These are phyloP conservation scores for Colletotrichum sp. DNA, from an alignment of 2,329 filamentous ascomycete genomes.

Conservation along the genomic window DNA sequence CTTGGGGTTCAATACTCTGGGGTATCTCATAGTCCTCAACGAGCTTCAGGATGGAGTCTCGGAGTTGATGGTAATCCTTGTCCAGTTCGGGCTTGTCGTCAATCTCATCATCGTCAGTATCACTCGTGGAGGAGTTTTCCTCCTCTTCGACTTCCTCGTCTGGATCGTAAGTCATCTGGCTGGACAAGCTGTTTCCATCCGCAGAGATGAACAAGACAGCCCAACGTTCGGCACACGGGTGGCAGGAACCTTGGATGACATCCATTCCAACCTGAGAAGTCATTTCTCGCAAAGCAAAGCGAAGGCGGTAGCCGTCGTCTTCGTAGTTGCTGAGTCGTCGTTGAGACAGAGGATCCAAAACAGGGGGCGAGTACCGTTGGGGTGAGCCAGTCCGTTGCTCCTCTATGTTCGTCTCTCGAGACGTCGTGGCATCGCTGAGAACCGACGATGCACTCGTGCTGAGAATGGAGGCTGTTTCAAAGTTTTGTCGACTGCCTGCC, in stretches of 20 bases:
- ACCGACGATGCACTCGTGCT: conserved; percentile 77
- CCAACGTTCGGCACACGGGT: conserved; percentile 86
- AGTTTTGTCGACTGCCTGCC: conserved; percentile 56
- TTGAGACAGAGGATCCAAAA: conserved; percentile 48
- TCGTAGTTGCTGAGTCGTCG: conserved; percentile 58
- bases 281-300: conserved; percentile 75
- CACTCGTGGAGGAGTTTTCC: conserved; percentile 63
- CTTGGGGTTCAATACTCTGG: conserved; percentile 65
- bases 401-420: conserved; percentile 67
- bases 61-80: conserved; percentile 81
- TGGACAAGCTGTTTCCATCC: conserved; percentile 72
- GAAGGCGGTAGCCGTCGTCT: conserved; percentile 69
- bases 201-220: conserved; percentile 79
- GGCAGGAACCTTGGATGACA: conserved; percentile 68
- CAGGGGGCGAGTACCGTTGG: conserved; percentile 59
- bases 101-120: conserved; percentile 67
- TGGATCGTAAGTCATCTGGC: conserved; percentile 74
- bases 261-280: conserved; percentile 68
- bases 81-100: conserved; percentile 68
- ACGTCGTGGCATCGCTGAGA: conserved; percentile 72
- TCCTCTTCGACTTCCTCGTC: conserved; percentile 70
- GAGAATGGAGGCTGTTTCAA: conserved; percentile 72
- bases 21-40: conserved; percentile 85
- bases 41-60: conserved; percentile 80
- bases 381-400: conserved; percentile 54